A percentile compares a stretch with the other conserved stretches of the same genome.
phyloP scores from a whole-genome alignment of 2,329 filamentous ascomycete species.

The Beauveria scarabaeidicola region DNA sequence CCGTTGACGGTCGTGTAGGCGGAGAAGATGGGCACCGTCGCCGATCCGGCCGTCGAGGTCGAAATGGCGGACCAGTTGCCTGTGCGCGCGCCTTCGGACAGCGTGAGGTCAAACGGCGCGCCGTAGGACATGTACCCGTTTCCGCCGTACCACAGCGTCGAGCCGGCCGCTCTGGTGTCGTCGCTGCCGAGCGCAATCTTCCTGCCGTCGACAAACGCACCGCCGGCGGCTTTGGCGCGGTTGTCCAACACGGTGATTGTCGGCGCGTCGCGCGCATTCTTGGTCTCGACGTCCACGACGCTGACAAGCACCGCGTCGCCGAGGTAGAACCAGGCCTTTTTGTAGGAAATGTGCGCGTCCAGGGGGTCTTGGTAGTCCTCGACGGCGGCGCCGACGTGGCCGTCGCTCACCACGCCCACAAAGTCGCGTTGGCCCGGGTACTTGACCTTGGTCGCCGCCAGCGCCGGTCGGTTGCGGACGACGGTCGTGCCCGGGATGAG shows the following conservation, averaged over 20 bases:
- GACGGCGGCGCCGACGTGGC: slow-evolving; percentile 14
- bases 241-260: slow-evolving; percentile 18
- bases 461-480: slow-evolving; percentile 13
- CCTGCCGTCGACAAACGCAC: slow-evolving; percentile 12
- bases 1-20: slow-evolving; percentile 15
- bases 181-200: not conserved
- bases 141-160: slow-evolving; percentile 15
- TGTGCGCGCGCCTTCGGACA: slow-evolving; percentile 14
- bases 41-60: slow-evolving; percentile 14
- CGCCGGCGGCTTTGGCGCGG: slow-evolving; percentile 11
- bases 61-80: slow-evolving; percentile 20
- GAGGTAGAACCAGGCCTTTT: slow-evolving; percentile 17
- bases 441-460: slow-evolving; percentile 3
- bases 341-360: slow-evolving; percentile 15
- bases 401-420: slow-evolving; percentile 18
- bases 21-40: slow-evolving; percentile 16
- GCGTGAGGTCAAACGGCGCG: slow-evolving; percentile 14
- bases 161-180: not conserved
- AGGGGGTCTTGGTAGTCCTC: slow-evolving; percentile 17
- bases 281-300: slow-evolving; percentile 13
- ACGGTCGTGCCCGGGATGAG: slow-evolving; percentile 18
- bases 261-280: not conserved
- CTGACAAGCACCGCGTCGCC: slow-evolving; percentile 17
- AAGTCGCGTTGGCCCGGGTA: slow-evolving; percentile 15
- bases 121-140: slow-evolving; percentile 17